Base-by-base conservation (phyloP, 306 rosid species). In the Erythrophleum fordii region DNA sequence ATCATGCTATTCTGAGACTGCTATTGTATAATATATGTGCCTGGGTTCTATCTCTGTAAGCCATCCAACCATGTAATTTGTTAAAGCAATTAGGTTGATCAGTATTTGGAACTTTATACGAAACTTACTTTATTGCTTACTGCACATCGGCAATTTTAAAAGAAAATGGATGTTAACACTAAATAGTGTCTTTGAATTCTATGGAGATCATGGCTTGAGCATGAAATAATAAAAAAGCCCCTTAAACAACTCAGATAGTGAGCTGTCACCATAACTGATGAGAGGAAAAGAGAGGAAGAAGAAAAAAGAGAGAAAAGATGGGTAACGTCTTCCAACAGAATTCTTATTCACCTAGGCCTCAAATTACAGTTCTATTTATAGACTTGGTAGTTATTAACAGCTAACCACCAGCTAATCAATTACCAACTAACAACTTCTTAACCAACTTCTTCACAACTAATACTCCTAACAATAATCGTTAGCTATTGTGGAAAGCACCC, bases 401-500 rank as follows among this genome's bases (percentile, higher is more conserved):
- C n/a, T n/a, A n/a, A n/a, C n/a, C n/a, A n/a, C n/a, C n/a, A n/a
- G n/a, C n/a, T n/a, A n/a, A n/a, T n/a, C n/a, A n/a, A n/a, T n/a
- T n/a, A n/a, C n/a, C n/a, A n/a, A n/a, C n/a, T n/a, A n/a, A n/a
- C n/a, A n/a, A n/a, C n/a, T n/a, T n/a, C n/a, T n/a, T n/a, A n/a
- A n/a, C n/a, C n/a, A n/a, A n/a, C n/a, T n/a, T n/a, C n/a, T n/a
- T n/a, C n/a, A n/a, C n/a, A n/a, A n/a, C n/a, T n/a, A n/a, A n/a
- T n/a, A n/a, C n/a, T n/a, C 34, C 34, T 25, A 58, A 58, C 20
- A 25, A 67, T 46, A 25, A 70, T 81, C 37, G 12, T 17, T 53
- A 72, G 71, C 28, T 4, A 10, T 18, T 86, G 73, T 23, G 61
- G 66, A 16, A 82, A 80, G 72, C 69, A 73, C 23, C 44, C 51